Base-by-base conservation (phyloP, 371 early-diverging fungal species). In the Amoeboaphelidium protococcarum region DNA sequence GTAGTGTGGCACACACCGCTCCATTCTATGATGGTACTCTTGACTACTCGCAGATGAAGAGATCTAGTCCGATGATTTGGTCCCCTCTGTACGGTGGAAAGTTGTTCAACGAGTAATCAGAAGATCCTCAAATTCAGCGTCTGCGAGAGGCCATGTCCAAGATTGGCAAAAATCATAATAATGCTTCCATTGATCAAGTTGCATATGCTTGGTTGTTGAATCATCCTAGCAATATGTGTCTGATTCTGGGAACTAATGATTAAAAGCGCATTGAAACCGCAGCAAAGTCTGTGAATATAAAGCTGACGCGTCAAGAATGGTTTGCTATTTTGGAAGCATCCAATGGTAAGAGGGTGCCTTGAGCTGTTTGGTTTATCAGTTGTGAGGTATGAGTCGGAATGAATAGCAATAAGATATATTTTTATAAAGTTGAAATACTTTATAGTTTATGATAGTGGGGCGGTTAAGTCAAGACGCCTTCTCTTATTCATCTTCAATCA, bases 171-270 rank as follows among this genome's bases (percentile, higher is more conserved):
- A 37, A 50, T 1, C 22, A 58, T 12, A 24, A 46, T 21, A 40
- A 49, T 1, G 60, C 55, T 16, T 49, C 58, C 6, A 52, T 59
- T 23, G 61, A 60, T 44, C 61, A 62, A 40, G 52, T 62, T n/a
- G 58, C 58, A n/a, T 61, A 50, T 44, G 61, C 63, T 13, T 62
- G 63, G 63, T 41, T 62, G 23, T 40, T 62, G 43, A 23, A 27
- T 21, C 58, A 58, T 44, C 63, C 63, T 1, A 48, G 54, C 1
- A 41, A 48, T 1, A 48, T 48, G 12, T 27, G 47, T 26, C 51
- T 53, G 3, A 54, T 62, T 0, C 40, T 62, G 26, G 63, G 63
- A 13, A 62, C 63, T 16, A 53, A 50, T 27, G 50, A 52, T n/a
- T 12, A 55, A 16, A 48, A 52, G 25, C 48, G 63, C 6, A 50